phyloP scores from a whole-genome alignment of 805 yeast species.

The Saccharomycopsis sp. region DNA sequence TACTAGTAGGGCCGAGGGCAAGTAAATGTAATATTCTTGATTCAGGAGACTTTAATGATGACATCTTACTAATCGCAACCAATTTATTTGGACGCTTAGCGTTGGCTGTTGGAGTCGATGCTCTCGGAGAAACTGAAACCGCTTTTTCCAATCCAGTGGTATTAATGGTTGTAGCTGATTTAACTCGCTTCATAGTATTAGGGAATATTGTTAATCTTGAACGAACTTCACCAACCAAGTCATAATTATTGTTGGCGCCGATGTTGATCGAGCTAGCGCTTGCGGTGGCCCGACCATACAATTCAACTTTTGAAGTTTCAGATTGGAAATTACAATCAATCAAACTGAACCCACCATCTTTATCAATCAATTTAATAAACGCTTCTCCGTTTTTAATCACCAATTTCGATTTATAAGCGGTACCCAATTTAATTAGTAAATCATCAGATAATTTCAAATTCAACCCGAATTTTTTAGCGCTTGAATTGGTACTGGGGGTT shows the following conservation, averaged over 20 bases:
- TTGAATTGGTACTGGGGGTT: no score
- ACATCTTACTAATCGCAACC: constrained; percentile 13
- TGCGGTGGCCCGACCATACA: constrained; percentile 6
- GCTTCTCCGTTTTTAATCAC: constrained; percentile 12
- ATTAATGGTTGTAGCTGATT: constrained; percentile 15
- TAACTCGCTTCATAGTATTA: constrained; percentile 13
- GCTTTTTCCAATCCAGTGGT: background rate
- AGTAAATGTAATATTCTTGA: constrained; percentile 19
- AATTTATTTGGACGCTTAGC: constrained; percentile 7
- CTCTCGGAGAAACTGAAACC: background rate
- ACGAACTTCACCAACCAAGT: constrained; percentile 10
- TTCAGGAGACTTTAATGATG: constrained; percentile 10
- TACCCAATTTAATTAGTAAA: constrained; percentile 6
- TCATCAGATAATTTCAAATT: constrained; percentile 19
- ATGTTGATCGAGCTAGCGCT: background rate
- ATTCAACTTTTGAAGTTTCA: constrained; percentile 9
- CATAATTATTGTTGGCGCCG: background rate
- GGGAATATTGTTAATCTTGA: constrained; percentile 13
- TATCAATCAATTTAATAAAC: constrained; percentile 10
- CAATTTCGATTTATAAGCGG: constrained; percentile 8
- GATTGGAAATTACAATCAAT: constrained; percentile 8
- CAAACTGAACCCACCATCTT: constrained; percentile 8
- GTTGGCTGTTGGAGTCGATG: background rate
- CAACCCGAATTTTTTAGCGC: constrained; percentile 9
- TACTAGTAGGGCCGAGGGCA: constrained; percentile 20